phyloP scores from a whole-genome alignment of 1,284 basidiomycete species.

The Boletus albobrunnescens region DNA sequence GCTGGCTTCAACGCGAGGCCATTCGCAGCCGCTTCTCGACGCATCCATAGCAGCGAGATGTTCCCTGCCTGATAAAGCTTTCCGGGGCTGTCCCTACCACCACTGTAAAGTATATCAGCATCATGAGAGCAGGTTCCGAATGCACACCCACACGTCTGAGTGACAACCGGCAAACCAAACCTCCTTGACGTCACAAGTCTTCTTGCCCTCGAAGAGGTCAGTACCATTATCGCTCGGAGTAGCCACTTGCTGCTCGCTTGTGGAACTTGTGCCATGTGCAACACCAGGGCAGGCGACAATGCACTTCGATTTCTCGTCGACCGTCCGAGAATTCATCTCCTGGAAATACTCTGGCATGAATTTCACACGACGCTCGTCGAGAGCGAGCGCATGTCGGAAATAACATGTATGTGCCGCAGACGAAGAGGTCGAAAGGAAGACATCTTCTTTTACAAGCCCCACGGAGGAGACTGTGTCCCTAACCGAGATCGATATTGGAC shows the following conservation, averaged over 20 bases:
- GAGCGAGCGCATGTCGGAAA: constrained; percentile 41
- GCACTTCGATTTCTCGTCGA: constrained; percentile 12
- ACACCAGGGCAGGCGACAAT: not conserved
- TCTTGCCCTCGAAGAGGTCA: not conserved
- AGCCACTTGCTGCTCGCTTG: not conserved
- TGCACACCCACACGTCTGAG: constrained; percentile 30
- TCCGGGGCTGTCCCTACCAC: constrained; percentile 18
- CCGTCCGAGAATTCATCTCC: constrained; percentile 23
- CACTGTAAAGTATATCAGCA: constrained; percentile 13
- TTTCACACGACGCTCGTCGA: constrained; percentile 40
- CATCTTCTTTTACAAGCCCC: constrained; percentile 26
- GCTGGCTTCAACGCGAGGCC: constrained; percentile 24
- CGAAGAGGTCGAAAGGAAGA: constrained; percentile 25
- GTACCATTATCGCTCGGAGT: not conserved
- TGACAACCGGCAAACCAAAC: constrained; percentile 36
- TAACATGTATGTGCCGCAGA: constrained; percentile 30
- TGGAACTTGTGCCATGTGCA: not conserved
- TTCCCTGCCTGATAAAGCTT: constrained; percentile 23
- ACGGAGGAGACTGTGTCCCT: constrained; percentile 35
- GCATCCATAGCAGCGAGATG: constrained; percentile 27
- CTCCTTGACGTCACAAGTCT: constrained; percentile 24
- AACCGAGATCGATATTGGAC: constrained; percentile 1
- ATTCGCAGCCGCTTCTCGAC: constrained; percentile 19
- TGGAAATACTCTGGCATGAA: constrained; percentile 40
- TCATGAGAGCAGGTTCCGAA: not conserved